Base-by-base conservation (phyloP, 2,329 filamentous ascomycete genomes). In the Periconia sp. region DNA sequence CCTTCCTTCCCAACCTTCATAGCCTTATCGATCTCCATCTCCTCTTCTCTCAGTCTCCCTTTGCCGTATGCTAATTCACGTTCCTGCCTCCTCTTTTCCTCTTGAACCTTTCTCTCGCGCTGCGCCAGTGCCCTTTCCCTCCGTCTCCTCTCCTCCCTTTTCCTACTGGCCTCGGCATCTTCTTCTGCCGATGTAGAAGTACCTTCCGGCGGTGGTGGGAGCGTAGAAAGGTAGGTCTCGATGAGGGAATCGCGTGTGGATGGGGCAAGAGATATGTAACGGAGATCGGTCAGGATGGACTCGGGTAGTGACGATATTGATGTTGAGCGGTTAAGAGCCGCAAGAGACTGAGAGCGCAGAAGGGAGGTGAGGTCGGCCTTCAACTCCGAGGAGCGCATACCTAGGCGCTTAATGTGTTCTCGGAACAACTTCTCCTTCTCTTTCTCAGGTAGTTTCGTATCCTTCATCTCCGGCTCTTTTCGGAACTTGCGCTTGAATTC, bases 401-500 rank as follows among this genome's bases (percentile, higher is more conserved):
- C 79, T 17, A 92, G 74, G 8, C 87, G 79, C 56, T 77, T 81
- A 59, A 91, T 76, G 65, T 91, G 85, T 53, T 94, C 90, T 52
- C 90, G 82, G 69, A 93, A 95, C 49, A 85, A 79, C 74, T 89
- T 92, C 69, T 95, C 91, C 33, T 88, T 82, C 49, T 93, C 90
- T 71, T 88, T 91, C 65, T 81, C 80, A 18, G 71, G 61, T 3
- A 81, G 60, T 54, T 78, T 77, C 15, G 84, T 78, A 54, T 93
- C 89, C 56, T 87, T 89, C 89, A 99, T 92, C 49, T 87, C 83
- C 0, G 83, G 74, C 59, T 96, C 92, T 60, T 89, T 92, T 60
- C 88, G 89, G 74, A 86, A 94, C 70, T 97, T 99, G 33, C 94
- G 82, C 65, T 90, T 91, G 76, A 99, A 99, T 71, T 99, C 94